Percentiles rank a stretch among this genome's conserved stretches.
phyloP scores from a whole-genome alignment of 2,329 filamentous ascomycete genomes.

The Nannizziopsis arthrosporioides region DNA sequence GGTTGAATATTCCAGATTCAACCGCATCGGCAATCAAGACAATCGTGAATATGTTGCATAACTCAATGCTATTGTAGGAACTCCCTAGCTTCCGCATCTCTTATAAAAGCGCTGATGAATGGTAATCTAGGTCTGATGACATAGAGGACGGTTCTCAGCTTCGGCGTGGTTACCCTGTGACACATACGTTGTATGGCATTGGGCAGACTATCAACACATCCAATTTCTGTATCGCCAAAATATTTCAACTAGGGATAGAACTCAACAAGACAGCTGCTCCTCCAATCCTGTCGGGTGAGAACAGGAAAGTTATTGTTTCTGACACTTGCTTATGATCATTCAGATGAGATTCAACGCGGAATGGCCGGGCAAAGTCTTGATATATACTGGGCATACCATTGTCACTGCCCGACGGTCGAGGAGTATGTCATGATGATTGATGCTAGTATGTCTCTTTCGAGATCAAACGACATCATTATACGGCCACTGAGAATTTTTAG shows the following conservation, averaged over 20 bases:
- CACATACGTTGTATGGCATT: conserved; percentile 40
- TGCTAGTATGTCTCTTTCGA: conserved; percentile 9
- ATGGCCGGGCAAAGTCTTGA: neutral
- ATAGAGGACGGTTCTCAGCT: conserved; percentile 39
- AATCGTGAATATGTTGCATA: conserved; percentile 37
- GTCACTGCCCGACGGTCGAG: conserved; percentile 15
- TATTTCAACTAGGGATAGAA: conserved; percentile 28
- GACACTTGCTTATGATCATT: neutral
- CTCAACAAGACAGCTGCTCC: neutral
- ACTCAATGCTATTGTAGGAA: conserved; percentile 33
- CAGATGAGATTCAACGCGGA: neutral
- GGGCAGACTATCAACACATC: conserved; percentile 43
- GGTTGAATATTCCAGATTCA: conserved; percentile 33
- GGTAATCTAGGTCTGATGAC: conserved; percentile 35
- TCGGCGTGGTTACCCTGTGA: conserved; percentile 38
- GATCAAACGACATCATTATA: neutral
- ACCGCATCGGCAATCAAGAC: conserved; percentile 34
- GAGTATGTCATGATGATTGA: conserved; percentile 21
- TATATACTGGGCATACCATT: neutral
- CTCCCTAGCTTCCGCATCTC: neutral
- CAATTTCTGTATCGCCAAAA: conserved; percentile 41
- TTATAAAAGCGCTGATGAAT: neutral
- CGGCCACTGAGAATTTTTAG: neutral
- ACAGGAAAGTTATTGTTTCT: neutral
- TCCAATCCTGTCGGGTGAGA: neutral